These are phyloP conservation scores for Articulospora tetracladia DNA, from an alignment of 495 filamentous ascomycete genomes.

Conservation along the genomic window DNA sequence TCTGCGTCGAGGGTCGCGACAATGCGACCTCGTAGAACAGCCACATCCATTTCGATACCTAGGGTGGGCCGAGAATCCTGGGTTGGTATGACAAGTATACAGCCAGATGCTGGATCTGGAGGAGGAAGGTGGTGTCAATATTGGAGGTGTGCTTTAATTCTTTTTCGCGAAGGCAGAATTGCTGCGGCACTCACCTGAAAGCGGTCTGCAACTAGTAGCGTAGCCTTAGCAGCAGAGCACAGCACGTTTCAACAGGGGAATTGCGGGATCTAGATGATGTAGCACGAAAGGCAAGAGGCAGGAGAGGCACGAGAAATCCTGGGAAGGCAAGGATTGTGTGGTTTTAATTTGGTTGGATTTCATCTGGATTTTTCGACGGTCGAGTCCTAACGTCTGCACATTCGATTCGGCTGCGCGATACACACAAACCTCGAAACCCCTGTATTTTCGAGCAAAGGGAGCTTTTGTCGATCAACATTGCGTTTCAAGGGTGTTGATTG, in stretches of 20 bases:
- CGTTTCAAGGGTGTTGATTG: not conserved
- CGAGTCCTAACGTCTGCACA: too few species aligned
- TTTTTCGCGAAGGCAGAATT: slow-evolving; percentile 3
- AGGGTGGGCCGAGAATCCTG: slow-evolving; percentile 10
- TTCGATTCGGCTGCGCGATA: not conserved
- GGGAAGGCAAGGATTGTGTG: too few species aligned
- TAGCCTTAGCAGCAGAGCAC: not conserved
- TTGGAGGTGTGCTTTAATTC: slow-evolving; percentile 4
- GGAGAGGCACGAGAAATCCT: too few species aligned
- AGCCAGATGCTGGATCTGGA: slow-evolving; percentile 9
- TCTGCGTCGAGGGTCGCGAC: slow-evolving; percentile 82
- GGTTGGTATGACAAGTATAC: slow-evolving; percentile 5
- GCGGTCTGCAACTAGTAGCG: not conserved
- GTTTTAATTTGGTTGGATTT: too few species aligned
- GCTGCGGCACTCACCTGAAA: not conserved
- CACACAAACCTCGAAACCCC: not conserved
- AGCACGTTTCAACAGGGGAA: not conserved
- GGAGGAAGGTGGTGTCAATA: not conserved
- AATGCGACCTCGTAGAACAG: slow-evolving; percentile 81
- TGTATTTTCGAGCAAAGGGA: not conserved
- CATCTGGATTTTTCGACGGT: too few species aligned
- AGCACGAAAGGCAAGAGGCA: not conserved
- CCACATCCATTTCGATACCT: slow-evolving; percentile 68
- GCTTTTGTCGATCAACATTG: not conserved
- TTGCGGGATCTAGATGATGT: not conserved